Evolutionary conservation across 345 rosid genomes (phyloP).

Genomic region (Eucalyptus brandiana): DNA sequence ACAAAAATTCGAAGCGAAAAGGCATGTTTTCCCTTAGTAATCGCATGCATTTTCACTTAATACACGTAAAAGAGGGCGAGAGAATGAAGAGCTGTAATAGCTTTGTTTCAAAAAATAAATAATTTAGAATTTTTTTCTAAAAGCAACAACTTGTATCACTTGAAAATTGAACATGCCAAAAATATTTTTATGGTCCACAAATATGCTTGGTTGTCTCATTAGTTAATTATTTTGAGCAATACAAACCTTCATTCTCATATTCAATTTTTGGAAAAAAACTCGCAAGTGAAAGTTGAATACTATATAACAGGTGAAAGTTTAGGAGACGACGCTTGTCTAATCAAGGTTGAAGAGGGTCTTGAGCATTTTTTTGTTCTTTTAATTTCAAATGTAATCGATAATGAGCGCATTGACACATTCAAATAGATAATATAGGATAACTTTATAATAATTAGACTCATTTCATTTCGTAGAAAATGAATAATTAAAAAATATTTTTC

Average conservation of each 20-base stretch:
- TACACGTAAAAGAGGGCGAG: background rate
- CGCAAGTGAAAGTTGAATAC: background rate
- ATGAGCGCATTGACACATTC: background rate
- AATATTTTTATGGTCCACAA: background rate
- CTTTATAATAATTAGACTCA: accelerated
- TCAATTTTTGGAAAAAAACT: no score
- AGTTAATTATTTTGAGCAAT: background rate
- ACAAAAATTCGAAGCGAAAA: background rate
- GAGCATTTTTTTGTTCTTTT: background rate
- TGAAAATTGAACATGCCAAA: background rate
- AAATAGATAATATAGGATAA: background rate
- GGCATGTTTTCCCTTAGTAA: background rate
- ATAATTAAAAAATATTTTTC: no score
- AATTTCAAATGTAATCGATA: background rate
- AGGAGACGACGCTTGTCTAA: accelerated
- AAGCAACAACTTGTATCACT: background rate
- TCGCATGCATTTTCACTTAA: background rate
- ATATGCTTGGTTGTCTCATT: no score
- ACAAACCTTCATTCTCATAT: accelerated
- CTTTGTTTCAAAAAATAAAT: background rate
- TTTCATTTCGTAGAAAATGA: accelerated
- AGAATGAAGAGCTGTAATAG: background rate
- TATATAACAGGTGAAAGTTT: accelerated
- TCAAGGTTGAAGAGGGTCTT: accelerated
- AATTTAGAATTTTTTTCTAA: background rate